These are phyloP conservation scores for Limonium bicolor DNA, from an alignment of 148 eudicot species.

Conservation along the genomic window DNA sequence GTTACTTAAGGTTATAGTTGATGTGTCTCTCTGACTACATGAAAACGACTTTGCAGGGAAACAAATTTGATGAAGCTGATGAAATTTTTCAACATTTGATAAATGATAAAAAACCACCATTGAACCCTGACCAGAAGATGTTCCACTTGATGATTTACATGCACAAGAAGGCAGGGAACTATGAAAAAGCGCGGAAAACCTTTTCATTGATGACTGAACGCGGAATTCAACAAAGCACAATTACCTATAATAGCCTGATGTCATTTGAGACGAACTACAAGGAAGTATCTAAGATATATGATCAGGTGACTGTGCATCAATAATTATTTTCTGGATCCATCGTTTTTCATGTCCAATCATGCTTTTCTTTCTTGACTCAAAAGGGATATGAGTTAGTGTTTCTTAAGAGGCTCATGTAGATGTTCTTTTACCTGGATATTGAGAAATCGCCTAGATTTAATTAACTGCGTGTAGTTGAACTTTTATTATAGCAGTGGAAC, in stretches of 20 bases:
- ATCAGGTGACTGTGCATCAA: constrained; percentile 73
- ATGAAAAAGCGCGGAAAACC: constrained; percentile 64
- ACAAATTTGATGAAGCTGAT: constrained; percentile 75
- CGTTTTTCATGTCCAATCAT: too few species aligned
- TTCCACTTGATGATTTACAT: constrained; percentile 97
- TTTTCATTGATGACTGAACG: constrained; percentile 66
- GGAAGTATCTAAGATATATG: constrained; percentile 74
- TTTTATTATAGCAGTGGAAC: too few species aligned
- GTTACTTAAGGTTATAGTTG: too few species aligned
- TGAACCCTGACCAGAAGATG: constrained; percentile 93
- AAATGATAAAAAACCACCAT: constrained; percentile 41
- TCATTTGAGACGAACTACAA: constrained; percentile 80
- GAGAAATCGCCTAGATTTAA: too few species aligned
- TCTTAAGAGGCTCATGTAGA: too few species aligned
- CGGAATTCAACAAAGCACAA: constrained; percentile 57
- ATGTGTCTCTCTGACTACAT: constrained; percentile 5
- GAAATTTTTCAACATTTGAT: constrained; percentile 61
- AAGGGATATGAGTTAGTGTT: too few species aligned
- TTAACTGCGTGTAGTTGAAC: too few species aligned
- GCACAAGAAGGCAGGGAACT: constrained; percentile 68
- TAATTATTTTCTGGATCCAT: too few species aligned
- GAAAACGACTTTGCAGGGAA: constrained; percentile 37
- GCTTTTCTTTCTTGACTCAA: too few species aligned
- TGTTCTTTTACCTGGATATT: too few species aligned
- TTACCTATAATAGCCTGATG: constrained; percentile 91